Evolutionary conservation across 192 early-diverging fungal species (phyloP).

Genomic region (Haplosporangium gracile): DNA sequence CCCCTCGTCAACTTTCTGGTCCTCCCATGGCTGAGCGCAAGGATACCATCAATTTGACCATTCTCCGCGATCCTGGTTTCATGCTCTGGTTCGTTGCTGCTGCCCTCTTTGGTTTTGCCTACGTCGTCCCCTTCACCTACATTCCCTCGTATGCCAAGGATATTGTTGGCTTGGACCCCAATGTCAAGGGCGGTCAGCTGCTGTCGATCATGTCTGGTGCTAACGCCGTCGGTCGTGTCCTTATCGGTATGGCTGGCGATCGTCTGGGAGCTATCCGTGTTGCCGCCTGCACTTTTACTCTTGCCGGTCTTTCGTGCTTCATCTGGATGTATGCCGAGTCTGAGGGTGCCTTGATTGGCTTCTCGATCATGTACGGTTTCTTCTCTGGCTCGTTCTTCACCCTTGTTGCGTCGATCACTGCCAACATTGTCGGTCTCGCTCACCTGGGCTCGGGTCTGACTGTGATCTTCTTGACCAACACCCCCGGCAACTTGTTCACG

Average conservation of each 20-base stretch:
- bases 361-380: constrained; percentile 50
- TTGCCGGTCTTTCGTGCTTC: constrained; percentile 38
- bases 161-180: constrained; percentile 37
- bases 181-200: constrained; percentile 52
- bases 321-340: constrained; percentile 61
- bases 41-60: constrained; percentile 34
- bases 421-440: constrained; percentile 64
- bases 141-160: constrained; percentile 34
- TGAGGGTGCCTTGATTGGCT: constrained; percentile 34
- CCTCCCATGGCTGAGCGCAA: constrained; percentile 20
- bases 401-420: constrained; percentile 50
- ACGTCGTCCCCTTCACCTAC: constrained; percentile 34
- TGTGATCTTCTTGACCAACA: constrained; percentile 57
- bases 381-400: constrained; percentile 54
- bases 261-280: constrained; percentile 47
- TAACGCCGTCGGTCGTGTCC: constrained; percentile 51
- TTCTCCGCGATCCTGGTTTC: constrained; percentile 36
- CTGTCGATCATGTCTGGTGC: constrained; percentile 56
- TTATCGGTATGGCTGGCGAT: constrained; percentile 50
- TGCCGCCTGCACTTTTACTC: constrained; percentile 31
- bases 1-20: constrained; percentile 33
- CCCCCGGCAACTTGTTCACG: constrained; percentile 50
- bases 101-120: constrained; percentile 36
- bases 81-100: constrained; percentile 33
- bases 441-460: constrained; percentile 58